Base-by-base conservation (phyloP, 164 flowering plant genomes). In the Berberis thunbergii region DNA sequence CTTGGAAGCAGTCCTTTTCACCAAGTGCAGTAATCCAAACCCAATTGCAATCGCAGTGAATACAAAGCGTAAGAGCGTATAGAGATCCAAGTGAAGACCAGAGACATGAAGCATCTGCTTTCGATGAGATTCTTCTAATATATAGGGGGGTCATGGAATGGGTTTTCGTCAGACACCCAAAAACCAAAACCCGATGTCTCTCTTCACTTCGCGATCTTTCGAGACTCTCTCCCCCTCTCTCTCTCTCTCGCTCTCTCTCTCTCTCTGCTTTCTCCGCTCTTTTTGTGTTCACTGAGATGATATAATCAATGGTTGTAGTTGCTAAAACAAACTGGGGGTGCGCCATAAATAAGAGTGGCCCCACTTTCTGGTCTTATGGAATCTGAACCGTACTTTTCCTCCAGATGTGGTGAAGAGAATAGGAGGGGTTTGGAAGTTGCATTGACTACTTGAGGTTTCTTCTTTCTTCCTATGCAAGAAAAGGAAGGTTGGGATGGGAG, bases 1-100 rank as follows among this genome's bases (percentile, higher is more conserved):
- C 74, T 77, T 83, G 43, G 91, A 83, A 11, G 92, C 91, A 45
- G 91, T 74, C 54, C 68, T 80, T 76, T 78, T 83, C 53, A 87
- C 73, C 45, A 86, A 59, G 57, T 78, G 73, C n/a, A 82, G 74
- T 60, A 87, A 69, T 2, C 81, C 91, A 8, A 83, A 38, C 10
- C 50, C 73, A 40, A 84, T 11, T 2, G 81, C 7, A 41, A 83
- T 59, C 1, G 74, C 63, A 0, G 91, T 79, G 62, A 81, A 58
- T 13, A 81, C 46, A 55, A 86, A 62, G 64, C 82, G 91, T 2
- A 83, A 63, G 43, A 84, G 57, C 82, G 78, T 74, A 55, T 74
- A 74, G 54, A 76, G 86, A 80, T 87, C 89, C 73, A 80, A 63
- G 50, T 74, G 48, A 62, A 81, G 26, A 49, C 79, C 88, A 38